Conservation (phyloP, 2,329 filamentous ascomycete genomes). For the Penicillium sp. region DNA sequence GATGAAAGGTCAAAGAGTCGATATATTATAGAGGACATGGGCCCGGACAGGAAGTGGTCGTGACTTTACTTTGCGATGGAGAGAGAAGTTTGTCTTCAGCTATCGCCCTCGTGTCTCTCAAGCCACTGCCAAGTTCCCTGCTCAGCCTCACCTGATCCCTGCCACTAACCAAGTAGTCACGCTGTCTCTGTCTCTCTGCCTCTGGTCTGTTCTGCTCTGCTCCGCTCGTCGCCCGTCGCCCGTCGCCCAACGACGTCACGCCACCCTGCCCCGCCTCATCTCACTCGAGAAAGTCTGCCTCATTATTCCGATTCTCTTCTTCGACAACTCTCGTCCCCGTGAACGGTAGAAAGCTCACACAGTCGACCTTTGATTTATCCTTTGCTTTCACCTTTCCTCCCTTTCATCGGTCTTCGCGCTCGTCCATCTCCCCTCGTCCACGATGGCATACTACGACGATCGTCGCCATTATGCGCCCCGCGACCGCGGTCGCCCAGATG, state of each 20-base stretch:
- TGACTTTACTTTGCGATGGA: not conserved
- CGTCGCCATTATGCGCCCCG: slow-evolving; percentile 32
- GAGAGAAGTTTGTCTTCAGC: not conserved
- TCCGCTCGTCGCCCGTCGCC: not conserved
- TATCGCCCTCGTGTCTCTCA: slow-evolving; percentile 10
- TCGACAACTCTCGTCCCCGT: slow-evolving; percentile 14
- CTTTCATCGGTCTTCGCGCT: not conserved
- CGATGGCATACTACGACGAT: slow-evolving; percentile 44
- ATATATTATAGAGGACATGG: not conserved
- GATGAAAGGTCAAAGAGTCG: not conserved
- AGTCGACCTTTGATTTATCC: slow-evolving; percentile 11
- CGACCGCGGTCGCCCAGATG: slow-evolving; percentile 34
- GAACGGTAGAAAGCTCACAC: slow-evolving; percentile 21
- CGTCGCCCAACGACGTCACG: slow-evolving; percentile 27
- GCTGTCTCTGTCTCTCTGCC: not conserved
- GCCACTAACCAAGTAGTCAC: slow-evolving; percentile 1
- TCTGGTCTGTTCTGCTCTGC: slow-evolving; percentile 1
- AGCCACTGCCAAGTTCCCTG: slow-evolving; percentile 11
- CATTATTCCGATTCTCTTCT: slow-evolving; percentile 11
- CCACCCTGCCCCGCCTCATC: slow-evolving; percentile 24
- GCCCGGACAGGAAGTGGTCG: not conserved
- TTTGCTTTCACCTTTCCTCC: not conserved
- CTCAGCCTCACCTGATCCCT: slow-evolving; percentile 15
- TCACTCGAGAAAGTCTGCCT: slow-evolving; percentile 8
- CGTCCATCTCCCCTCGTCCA: slow-evolving; percentile 9